Evolutionary conservation across 2,329 filamentous ascomycete species (phyloP).

Genomic region (Cladophialophora exuberans): DNA sequence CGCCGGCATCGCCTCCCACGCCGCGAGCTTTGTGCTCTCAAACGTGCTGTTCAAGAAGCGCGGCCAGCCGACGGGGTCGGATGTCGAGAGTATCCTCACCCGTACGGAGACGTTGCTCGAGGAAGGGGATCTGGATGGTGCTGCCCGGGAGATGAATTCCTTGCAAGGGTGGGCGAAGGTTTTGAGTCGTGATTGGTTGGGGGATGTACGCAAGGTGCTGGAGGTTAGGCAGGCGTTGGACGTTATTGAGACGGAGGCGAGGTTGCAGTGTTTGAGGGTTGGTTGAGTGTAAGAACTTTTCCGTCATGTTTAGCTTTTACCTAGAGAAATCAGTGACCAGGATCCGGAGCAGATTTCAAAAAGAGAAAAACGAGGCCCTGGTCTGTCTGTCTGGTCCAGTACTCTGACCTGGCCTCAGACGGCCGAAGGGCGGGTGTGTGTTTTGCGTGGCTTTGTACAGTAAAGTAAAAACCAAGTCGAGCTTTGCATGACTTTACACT

Average conservation of each 20-base stretch:
- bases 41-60: slow-evolving; percentile 97
- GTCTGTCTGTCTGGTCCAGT: too few species aligned
- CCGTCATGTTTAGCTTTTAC: too few species aligned
- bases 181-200: slow-evolving; percentile 89
- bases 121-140: slow-evolving; percentile 88
- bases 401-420: too few species aligned
- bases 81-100: slow-evolving; percentile 91
- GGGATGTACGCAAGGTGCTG: slow-evolving; percentile 85
- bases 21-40: slow-evolving; percentile 84
- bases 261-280: slow-evolving; percentile 82
- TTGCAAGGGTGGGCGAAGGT: slow-evolving; percentile 94
- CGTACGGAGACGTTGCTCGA: slow-evolving; percentile 88
- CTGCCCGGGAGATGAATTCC: slow-evolving; percentile 92
- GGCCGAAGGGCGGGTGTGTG: too few species aligned
- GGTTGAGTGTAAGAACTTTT: slow-evolving; percentile 56
- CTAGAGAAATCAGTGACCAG: too few species aligned
- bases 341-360: too few species aligned
- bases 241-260: slow-evolving; percentile 88
- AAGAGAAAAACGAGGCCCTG: too few species aligned
- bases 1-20: slow-evolving; percentile 91
- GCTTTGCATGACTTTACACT: too few species aligned
- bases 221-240: slow-evolving; percentile 97
- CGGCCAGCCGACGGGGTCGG: slow-evolving; percentile 77
- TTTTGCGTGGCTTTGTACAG: too few species aligned
- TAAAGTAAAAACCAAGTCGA: too few species aligned